A percentile compares a stretch with the other conserved stretches of the same genome.
Evolutionary conservation across 345 rosid species (phyloP).

Genomic region (Brassica nigra): DNA sequence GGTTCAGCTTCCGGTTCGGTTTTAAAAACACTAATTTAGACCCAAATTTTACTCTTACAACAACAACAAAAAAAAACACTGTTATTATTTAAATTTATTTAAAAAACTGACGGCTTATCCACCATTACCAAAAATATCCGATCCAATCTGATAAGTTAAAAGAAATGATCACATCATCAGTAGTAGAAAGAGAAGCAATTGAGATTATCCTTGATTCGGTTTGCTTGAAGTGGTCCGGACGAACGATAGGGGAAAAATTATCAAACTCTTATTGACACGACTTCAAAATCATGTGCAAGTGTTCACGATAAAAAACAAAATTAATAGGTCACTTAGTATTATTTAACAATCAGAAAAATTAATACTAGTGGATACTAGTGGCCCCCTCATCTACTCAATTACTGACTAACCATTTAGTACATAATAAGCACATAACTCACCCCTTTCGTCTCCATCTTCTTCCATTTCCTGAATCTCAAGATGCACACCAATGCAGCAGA

Average conservation of each 20-base stretch:
- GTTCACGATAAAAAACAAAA: neutral
- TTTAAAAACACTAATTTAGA: too few species aligned
- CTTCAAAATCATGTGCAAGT: neutral
- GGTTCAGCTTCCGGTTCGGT: too few species aligned
- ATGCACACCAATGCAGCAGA: conserved; percentile 98
- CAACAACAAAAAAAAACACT: neutral
- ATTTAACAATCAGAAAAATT: neutral
- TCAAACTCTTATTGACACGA: neutral
- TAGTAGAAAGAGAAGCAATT: neutral
- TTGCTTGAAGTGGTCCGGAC: too few species aligned
- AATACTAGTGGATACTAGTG: neutral
- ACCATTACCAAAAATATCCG: neutral
- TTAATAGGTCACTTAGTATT: neutral
- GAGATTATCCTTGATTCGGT: neutral
- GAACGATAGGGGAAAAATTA: neutral
- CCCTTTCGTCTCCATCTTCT: neutral
- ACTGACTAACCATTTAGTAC: neutral
- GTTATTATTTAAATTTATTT: neutral
- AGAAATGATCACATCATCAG: neutral
- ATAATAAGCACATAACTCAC: neutral
- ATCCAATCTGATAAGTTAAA: neutral
- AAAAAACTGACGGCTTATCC: neutral
- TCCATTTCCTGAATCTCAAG: conserved; percentile 25
- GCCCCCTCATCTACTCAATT: neutral
- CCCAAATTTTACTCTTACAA: neutral